phyloP scores from a whole-genome alignment of 805 yeast genomes.

The Metschnikowia vanudenii region DNA sequence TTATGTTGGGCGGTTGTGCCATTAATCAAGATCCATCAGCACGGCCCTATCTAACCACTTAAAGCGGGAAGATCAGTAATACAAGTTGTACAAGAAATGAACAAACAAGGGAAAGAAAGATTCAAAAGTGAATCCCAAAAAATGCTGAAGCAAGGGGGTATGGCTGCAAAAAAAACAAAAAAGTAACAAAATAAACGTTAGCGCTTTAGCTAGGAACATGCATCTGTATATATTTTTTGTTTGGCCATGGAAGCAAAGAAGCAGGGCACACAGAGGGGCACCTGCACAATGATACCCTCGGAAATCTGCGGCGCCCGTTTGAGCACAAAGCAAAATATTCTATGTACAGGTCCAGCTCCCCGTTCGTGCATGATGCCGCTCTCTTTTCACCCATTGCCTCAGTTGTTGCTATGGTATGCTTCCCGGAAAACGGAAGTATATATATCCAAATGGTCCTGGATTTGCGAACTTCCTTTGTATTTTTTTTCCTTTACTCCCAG shows the following conservation, averaged over 20 bases:
- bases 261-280: slow-evolving; percentile 1
- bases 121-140: no score
- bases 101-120: no score
- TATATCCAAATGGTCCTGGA: slow-evolving; percentile 7
- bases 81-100: no score
- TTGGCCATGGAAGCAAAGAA: slow-evolving; percentile 10
- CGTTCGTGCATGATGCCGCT: slow-evolving; percentile 13
- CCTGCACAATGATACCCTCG: slow-evolving; percentile 16
- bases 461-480: slow-evolving; percentile 1
- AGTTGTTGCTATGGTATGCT: slow-evolving; percentile 16
- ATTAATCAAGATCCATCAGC: no score
- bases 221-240: background rate
- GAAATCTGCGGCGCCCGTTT: slow-evolving; percentile 17
- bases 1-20: background rate
- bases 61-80: no score
- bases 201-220: background rate
- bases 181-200: no score
- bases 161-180: background rate
- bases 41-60: no score
- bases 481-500: slow-evolving; percentile 5
- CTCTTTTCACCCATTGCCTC: slow-evolving; percentile 7
- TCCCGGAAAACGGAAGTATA: slow-evolving; percentile 9
- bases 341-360: slow-evolving; percentile 12
- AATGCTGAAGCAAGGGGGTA: no score
- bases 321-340: slow-evolving; percentile 20